Percentiles rank a stretch among this genome's conserved stretches.
phyloP scores from a whole-genome alignment of 176 grass and related monocot genomes.

The Aegilops tauschii region DNA sequence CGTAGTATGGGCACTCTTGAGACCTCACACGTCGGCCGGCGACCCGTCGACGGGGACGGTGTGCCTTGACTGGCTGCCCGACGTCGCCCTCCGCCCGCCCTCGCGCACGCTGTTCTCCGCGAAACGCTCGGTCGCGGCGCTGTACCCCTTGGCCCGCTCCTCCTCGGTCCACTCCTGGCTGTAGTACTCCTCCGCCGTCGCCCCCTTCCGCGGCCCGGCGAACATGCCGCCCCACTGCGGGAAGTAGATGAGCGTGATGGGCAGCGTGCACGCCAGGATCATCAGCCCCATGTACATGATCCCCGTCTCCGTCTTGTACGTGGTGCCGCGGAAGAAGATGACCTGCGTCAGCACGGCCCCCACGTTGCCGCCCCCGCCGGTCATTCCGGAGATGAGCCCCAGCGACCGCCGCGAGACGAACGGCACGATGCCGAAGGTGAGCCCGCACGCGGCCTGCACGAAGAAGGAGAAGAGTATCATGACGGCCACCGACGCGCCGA shows the following conservation, averaged over 20 bases:
- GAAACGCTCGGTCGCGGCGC: constrained; percentile 42
- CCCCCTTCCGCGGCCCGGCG: constrained; percentile 18
- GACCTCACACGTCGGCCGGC: constrained; percentile 35
- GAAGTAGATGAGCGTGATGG: constrained; percentile 64
- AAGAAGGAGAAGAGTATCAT: constrained; percentile 93
- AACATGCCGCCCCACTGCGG: constrained; percentile 84
- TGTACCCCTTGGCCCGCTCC: constrained; percentile 49
- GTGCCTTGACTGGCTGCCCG: constrained; percentile 46
- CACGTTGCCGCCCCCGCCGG: constrained; percentile 76
- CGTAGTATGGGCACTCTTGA: background rate
- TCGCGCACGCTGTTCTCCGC: constrained; percentile 80
- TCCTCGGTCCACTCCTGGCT: constrained; percentile 62
- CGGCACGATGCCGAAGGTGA: constrained; percentile 84
- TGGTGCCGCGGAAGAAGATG: constrained; percentile 80
- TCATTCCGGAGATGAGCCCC: constrained; percentile 87
- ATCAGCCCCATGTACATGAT: constrained; percentile 93
- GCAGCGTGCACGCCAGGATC: constrained; percentile 85
- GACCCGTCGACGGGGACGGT: constrained; percentile 50
- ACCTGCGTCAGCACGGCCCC: constrained; percentile 85
- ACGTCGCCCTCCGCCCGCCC: constrained; percentile 22
- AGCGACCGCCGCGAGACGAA: constrained; percentile 79
- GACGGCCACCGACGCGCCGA: constrained; percentile 48
- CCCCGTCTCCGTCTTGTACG: constrained; percentile 75
- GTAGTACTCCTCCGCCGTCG: constrained; percentile 75
- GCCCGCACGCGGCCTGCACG: constrained; percentile 76